phyloP scores from a whole-genome alignment of 805 yeast genomes.

The Starmerella ratchasimensis region DNA sequence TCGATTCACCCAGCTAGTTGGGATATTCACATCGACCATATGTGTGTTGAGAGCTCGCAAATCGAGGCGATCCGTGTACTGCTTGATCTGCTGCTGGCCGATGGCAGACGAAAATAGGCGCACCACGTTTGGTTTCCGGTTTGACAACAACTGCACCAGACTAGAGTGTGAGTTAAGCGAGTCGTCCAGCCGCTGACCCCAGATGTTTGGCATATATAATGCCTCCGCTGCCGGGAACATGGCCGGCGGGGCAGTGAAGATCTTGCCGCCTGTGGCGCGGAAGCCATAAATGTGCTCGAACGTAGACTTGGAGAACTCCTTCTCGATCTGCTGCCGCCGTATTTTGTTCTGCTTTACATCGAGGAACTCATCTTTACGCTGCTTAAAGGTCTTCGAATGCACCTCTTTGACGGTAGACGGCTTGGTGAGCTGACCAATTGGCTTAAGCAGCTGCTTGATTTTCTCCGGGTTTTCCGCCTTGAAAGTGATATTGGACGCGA shows the following conservation, averaged over 20 bases:
- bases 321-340: conserved; percentile 41
- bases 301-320: conserved; percentile 53
- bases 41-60: conserved; percentile 37
- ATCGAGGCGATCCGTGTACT: conserved; percentile 41
- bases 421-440: conserved; percentile 33
- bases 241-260: conserved; percentile 70
- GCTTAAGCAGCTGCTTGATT: conserved; percentile 28
- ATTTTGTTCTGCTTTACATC: conserved; percentile 36
- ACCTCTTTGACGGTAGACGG: conserved; percentile 34
- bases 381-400: conserved; percentile 27
- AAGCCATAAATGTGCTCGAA: conserved; percentile 50
- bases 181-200: conserved; percentile 38
- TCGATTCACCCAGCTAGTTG: conserved; percentile 61
- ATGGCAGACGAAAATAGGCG: conserved; percentile 53
- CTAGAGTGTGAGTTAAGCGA: conserved; percentile 19
- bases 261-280: conserved; percentile 67
- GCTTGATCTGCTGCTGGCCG: conserved; percentile 53
- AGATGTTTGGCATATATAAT: conserved; percentile 68
- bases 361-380: conserved; percentile 35
- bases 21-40: conserved; percentile 60
- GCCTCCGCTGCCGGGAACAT: conserved; percentile 62
- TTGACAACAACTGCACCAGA: conserved; percentile 6
- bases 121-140: conserved; percentile 42
- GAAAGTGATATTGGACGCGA: conserved; percentile 13
- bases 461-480: conserved; percentile 19